Evolutionary conservation across 352 stramenopile species (phyloP).

Genomic region (Pythium guiyangense): DNA sequence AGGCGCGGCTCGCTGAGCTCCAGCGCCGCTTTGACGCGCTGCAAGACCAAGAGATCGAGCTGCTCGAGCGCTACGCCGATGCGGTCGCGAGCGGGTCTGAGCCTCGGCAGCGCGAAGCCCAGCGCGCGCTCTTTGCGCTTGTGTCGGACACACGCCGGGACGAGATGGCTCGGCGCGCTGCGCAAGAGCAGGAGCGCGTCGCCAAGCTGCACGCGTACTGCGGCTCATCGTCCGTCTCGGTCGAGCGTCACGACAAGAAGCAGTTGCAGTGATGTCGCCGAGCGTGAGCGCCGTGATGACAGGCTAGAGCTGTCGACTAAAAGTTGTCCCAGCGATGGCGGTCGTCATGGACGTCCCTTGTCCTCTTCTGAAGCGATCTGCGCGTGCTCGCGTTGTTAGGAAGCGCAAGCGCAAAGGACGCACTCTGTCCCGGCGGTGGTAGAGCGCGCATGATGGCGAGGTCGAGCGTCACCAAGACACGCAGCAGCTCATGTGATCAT

Average conservation of each 20-base stretch:
- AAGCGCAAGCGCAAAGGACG: no score
- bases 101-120: slow-evolving; percentile 12
- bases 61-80: slow-evolving; percentile 26
- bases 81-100: slow-evolving; percentile 15
- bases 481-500: no score
- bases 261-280: slow-evolving; percentile 6
- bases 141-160: slow-evolving; percentile 21
- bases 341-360: no score
- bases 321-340: no score
- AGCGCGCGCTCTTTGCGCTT: slow-evolving; percentile 23
- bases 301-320: no score
- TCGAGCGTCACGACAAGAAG: slow-evolving; percentile 37
- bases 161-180: slow-evolving; percentile 23
- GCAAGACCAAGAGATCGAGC: slow-evolving; percentile 34
- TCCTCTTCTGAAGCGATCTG: no score
- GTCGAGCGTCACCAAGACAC: no score
- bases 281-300: not conserved
- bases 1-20: slow-evolving; percentile 28
- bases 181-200: slow-evolving; percentile 23
- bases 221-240: slow-evolving; percentile 54
- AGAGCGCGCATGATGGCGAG: no score
- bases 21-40: slow-evolving; percentile 15
- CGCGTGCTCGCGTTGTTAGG: no score
- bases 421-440: no score
- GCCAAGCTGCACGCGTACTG: slow-evolving; percentile 53